Percentiles rank a stretch among this genome's conserved stretches.
Evolutionary conservation across 1,284 basidiomycete species (phyloP).

Genomic region (Ustilago esculenta): DNA sequence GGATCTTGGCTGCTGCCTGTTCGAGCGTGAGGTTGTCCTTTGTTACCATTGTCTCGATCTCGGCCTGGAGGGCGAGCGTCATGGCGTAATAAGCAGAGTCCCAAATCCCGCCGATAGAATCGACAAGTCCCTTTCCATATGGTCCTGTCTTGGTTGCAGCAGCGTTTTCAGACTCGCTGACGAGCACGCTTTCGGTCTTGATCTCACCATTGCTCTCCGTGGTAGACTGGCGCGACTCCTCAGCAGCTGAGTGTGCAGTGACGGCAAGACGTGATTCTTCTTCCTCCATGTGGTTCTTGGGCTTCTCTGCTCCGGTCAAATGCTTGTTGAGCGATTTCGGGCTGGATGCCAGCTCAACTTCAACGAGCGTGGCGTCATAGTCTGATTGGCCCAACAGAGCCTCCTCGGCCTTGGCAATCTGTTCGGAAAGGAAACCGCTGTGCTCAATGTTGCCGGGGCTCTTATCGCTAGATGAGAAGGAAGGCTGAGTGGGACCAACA

Average conservation of each 20-base stretch:
- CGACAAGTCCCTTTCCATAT: constrained; percentile 67
- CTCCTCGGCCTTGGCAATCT: constrained; percentile 40
- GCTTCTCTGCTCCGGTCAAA: constrained; percentile 18
- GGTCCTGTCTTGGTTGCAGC: constrained; percentile 38
- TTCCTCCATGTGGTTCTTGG: constrained; percentile 43
- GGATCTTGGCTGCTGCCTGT: constrained; percentile 41
- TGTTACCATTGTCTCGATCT: constrained; percentile 38
- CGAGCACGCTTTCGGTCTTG: constrained; percentile 14
- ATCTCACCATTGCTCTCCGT: constrained; percentile 14
- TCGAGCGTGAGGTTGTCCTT: constrained; percentile 49
- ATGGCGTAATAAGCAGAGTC: constrained; percentile 67
- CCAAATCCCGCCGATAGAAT: constrained; percentile 68
- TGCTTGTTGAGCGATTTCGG: too few relatives aligned
- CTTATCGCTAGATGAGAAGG: background rate
- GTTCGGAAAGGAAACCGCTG: constrained; percentile 24
- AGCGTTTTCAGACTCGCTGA: constrained; percentile 5
- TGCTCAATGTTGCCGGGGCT: constrained; percentile 8
- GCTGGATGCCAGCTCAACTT: too few relatives aligned
- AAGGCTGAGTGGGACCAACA: constrained; percentile 14
- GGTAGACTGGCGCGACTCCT: constrained; percentile 21
- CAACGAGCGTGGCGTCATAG: too few relatives aligned
- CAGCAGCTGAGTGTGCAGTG: constrained; percentile 45
- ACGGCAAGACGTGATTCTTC: constrained; percentile 37
- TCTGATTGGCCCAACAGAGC: constrained; percentile 18
- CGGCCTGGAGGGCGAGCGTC: constrained; percentile 38